phyloP scores from a whole-genome alignment of 2,329 filamentous ascomycete genomes.

The Ophiostoma quercus region DNA sequence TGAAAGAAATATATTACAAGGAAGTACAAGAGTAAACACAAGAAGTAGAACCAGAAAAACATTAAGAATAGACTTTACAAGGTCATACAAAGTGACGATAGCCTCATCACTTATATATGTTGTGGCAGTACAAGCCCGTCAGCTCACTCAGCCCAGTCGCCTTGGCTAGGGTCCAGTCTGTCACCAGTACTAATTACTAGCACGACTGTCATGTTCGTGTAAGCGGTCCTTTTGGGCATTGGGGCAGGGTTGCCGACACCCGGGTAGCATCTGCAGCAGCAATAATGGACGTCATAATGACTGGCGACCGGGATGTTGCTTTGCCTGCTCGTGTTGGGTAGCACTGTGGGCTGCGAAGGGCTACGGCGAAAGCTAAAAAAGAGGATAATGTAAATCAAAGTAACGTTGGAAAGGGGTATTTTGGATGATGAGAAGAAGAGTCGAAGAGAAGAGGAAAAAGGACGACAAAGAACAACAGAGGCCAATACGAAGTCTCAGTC shows the following conservation, averaged over 20 bases:
- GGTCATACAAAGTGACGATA: neutral
- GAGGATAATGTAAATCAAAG: slow-evolving; percentile 10
- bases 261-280: neutral
- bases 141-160: neutral
- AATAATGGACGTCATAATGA: slow-evolving; percentile 5
- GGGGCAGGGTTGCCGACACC: neutral
- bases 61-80: neutral
- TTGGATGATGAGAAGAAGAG: neutral
- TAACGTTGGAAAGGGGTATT: neutral
- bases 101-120: neutral
- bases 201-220: neutral
- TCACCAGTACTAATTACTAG: neutral
- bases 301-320: neutral
- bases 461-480: neutral
- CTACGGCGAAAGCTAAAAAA: slow-evolving; percentile 1
- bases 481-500: neutral
- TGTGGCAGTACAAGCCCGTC: neutral
- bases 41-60: neutral
- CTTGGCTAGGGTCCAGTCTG: neutral
- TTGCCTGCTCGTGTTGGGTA: slow-evolving; percentile 1
- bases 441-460: neutral
- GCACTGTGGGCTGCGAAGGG: neutral
- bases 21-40: neutral
- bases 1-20: neutral
- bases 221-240: neutral